Conservation (phyloP, 2,329 filamentous ascomycete species). For the Simplicillium aogashimaense region DNA sequence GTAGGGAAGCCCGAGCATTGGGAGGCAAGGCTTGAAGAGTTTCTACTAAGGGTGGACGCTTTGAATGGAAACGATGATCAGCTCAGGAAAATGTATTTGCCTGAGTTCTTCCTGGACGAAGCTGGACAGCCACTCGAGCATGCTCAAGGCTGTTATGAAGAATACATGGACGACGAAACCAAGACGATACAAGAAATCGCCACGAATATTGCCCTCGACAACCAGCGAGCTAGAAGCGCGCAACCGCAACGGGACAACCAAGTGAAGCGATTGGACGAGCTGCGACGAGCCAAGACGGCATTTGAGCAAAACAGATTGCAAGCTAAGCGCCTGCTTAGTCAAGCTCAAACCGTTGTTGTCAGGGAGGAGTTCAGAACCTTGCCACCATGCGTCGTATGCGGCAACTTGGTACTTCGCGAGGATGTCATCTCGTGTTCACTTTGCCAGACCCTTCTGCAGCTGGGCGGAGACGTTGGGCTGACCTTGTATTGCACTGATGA, state of each 20-base stretch:
- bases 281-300: slow-evolving; percentile 36
- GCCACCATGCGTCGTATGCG: slow-evolving; percentile 30
- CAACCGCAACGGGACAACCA: slow-evolving; percentile 27
- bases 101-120: slow-evolving; percentile 29
- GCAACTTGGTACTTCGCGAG: slow-evolving; percentile 19
- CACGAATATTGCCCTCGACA: slow-evolving; percentile 20
- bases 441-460: slow-evolving; percentile 31
- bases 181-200: slow-evolving; percentile 23
- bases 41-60: slow-evolving; percentile 21
- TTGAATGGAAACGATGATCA: slow-evolving; percentile 19
- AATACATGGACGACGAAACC: slow-evolving; percentile 15
- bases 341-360: slow-evolving; percentile 14
- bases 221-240: slow-evolving; percentile 17
- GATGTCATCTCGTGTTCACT: slow-evolving; percentile 31
- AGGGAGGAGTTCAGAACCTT: slow-evolving; percentile 24
- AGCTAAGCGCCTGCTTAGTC: slow-evolving; percentile 23
- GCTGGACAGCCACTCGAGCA: slow-evolving; percentile 21
- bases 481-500: slow-evolving; percentile 35
- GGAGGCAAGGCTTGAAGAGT: slow-evolving; percentile 20
- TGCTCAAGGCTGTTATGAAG: slow-evolving; percentile 29
- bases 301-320: slow-evolving; percentile 33
- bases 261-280: slow-evolving; percentile 30
- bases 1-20: slow-evolving; percentile 23
- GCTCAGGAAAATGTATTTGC: slow-evolving; percentile 27
- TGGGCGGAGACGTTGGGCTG: slow-evolving; percentile 23